These are phyloP conservation scores for Chaetomium fimeti DNA, from an alignment of 495 filamentous ascomycete species.

Conservation along the genomic window DNA sequence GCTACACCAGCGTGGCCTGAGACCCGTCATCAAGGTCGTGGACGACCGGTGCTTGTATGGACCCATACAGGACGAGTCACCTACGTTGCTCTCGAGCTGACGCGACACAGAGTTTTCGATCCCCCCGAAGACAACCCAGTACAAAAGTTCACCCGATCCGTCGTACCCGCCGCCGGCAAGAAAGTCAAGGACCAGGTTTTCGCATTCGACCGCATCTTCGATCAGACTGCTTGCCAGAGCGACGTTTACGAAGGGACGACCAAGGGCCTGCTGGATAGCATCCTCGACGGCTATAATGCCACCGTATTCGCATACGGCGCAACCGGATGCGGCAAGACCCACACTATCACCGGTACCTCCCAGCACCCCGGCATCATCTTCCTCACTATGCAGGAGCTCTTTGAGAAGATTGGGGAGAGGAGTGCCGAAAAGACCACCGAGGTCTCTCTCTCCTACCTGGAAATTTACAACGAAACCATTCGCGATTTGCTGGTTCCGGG, in stretches of 20 bases:
- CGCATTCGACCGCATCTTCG: constrained; percentile 93
- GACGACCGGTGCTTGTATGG: constrained; percentile 94
- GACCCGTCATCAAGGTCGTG: constrained; percentile 91
- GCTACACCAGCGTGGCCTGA: constrained; percentile 79
- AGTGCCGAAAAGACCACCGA: constrained; percentile 84
- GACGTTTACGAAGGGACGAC: constrained; percentile 98
- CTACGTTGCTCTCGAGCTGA: constrained; percentile 6
- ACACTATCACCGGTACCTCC: constrained; percentile 87
- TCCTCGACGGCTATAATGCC: constrained; percentile 96
- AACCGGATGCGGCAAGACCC: constrained; percentile 96
- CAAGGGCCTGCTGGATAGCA: constrained; percentile 82
- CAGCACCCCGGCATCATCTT: constrained; percentile 98
- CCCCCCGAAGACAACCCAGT: constrained; percentile 95
- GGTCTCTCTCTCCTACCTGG: constrained; percentile 89
- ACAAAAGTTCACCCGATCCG: constrained; percentile 81
- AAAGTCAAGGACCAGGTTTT: constrained; percentile 98
- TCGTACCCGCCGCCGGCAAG: constrained; percentile 78
- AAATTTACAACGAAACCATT: constrained; percentile 99
- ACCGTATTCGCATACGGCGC: constrained; percentile 99
- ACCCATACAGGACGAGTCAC: background rate
- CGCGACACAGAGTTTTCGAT: constrained; percentile 78
- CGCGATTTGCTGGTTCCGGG: constrained; percentile 87
- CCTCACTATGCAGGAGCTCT: constrained; percentile 96
- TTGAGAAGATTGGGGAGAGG: constrained; percentile 87
- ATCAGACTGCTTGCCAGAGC: constrained; percentile 87